Percentiles rank a stretch among this genome's conserved stretches.
These are phyloP conservation scores for Pluteus cervinus DNA, from an alignment of 768 basidiomycete genomes.

Conservation along the genomic window DNA sequence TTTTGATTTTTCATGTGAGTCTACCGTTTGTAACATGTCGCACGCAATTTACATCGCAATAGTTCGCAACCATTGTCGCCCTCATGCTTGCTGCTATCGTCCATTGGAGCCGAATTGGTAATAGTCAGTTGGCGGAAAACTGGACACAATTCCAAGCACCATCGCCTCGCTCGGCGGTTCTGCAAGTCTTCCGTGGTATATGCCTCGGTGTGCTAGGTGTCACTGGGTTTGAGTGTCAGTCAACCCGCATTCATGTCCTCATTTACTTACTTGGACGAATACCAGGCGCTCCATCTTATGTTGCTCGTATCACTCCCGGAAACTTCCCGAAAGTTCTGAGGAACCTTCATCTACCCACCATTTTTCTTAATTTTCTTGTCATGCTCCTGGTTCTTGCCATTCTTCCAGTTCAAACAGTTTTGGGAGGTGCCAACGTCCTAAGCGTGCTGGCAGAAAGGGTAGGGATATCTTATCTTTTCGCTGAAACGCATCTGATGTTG, in stretches of 20 bases:
- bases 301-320: conserved; percentile 51
- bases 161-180: conserved; percentile 26
- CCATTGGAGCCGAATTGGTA: conserved; percentile 48
- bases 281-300: conserved; percentile 57
- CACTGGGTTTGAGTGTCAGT: conserved; percentile 64
- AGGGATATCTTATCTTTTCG: conserved; percentile 5
- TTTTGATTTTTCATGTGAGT: conserved; percentile 57
- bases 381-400: conserved; percentile 57
- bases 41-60: not conserved
- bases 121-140: conserved; percentile 41
- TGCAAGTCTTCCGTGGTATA: conserved; percentile 57
- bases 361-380: conserved; percentile 48
- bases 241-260: not conserved
- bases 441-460: conserved; percentile 58
- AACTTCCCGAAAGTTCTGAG: conserved; percentile 54
- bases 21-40: not conserved
- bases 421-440: conserved; percentile 53
- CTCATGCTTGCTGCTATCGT: conserved; percentile 45
- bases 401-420: conserved; percentile 44
- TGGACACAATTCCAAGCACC: conserved; percentile 37
- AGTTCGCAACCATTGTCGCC: conserved; percentile 52
- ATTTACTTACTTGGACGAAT: not conserved
- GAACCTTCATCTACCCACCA: conserved; percentile 57
- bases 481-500: not conserved
- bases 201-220: conserved; percentile 69